Evolutionary conservation across 2,329 filamentous ascomycete species (phyloP), one percentile per base, ranked within the genome.

Genomic region (Plectosphaerella cucumerina): DNA sequence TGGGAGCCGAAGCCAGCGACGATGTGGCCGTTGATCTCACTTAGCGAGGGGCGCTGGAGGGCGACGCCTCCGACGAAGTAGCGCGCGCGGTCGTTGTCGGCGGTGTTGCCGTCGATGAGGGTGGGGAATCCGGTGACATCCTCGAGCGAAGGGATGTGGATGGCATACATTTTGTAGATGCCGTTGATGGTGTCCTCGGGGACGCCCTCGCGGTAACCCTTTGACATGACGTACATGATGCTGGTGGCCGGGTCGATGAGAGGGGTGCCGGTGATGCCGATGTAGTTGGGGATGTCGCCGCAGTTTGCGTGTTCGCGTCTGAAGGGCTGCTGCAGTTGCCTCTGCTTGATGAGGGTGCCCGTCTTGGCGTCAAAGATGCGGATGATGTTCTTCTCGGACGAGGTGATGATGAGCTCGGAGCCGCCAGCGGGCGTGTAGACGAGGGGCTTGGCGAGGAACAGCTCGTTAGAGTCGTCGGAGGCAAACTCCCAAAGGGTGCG

Each of bases 1-100:
- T 76, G 68, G 8, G 72, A 73, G 12, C 74, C 74, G 53, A 78
- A 77, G 2, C 65, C 73, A 14, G 68, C 74, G 47, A 76, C 70
- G 5, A 77, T 65, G 21, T 69, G 62, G 21, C 68, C 67, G 31
- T 72, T 57, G 42, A 57, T 47, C 26, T 57, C 52, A 17, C 56
- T 49, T 39, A 76, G 54, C 33, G 69, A 65, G 1, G 72, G 70
- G 17, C 72, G 63, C 58, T 78, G 74, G 44, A 76, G 63, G 22
- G 75, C 65, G 5, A 70, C 66, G 2, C 75, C 75, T 5, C 72
- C 73, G 35, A 73, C 60, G 54, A 77, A 76, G 39, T 71, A 73
- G 51, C 70, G 69, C 1, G 65, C 59, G 8, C 62, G 57, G 53
- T 76, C 73, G 52, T 76, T 76, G 48, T 74, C 71, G n/a, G 72